Conservation (phyloP, 176 grass and related monocot genomes). For the Elaeis guineensis region DNA sequence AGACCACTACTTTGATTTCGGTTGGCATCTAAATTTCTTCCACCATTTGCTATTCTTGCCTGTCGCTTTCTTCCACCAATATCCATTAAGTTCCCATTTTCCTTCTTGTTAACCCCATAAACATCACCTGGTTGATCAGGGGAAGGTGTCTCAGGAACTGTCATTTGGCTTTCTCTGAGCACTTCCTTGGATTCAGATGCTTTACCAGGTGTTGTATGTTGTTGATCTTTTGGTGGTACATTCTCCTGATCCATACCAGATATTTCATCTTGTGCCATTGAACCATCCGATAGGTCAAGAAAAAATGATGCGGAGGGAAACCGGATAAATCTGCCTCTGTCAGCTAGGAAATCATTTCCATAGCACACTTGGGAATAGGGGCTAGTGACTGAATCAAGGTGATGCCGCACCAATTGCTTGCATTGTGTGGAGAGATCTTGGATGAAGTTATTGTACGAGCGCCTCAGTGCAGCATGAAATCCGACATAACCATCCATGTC, state of each 20-base stretch:
- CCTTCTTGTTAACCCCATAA: constrained; percentile 81
- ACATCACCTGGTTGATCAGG: constrained; percentile 72
- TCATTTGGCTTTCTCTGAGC: constrained; percentile 81
- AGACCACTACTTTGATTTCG: constrained; percentile 50
- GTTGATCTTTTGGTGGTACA: constrained; percentile 65
- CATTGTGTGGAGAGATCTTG: constrained; percentile 78
- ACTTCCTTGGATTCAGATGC: constrained; percentile 52
- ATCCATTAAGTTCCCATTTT: constrained; percentile 56
- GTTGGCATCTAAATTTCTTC: constrained; percentile 27
- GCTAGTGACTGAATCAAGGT: constrained; percentile 82
- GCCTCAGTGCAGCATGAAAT: constrained; percentile 74
- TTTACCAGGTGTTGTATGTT: constrained; percentile 72
- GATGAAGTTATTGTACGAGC: constrained; percentile 80
- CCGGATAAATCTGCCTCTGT: constrained; percentile 42
- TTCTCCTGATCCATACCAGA: constrained; percentile 64
- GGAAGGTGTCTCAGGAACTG: constrained; percentile 94
- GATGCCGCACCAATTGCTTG: constrained; percentile 83
- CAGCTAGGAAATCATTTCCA: constrained; percentile 46
- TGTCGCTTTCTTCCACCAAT: constrained; percentile 71
- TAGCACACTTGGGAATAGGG: constrained; percentile 89
- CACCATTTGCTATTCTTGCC: constrained; percentile 50
- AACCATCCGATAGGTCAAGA: constrained; percentile 59
- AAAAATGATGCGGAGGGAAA: constrained; percentile 47
- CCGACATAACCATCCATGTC: constrained; percentile 94
- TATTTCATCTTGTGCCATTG: constrained; percentile 20